Evolutionary conservation across 352 stramenopile genomes (phyloP).

Genomic region (Globisporangium nunn): DNA sequence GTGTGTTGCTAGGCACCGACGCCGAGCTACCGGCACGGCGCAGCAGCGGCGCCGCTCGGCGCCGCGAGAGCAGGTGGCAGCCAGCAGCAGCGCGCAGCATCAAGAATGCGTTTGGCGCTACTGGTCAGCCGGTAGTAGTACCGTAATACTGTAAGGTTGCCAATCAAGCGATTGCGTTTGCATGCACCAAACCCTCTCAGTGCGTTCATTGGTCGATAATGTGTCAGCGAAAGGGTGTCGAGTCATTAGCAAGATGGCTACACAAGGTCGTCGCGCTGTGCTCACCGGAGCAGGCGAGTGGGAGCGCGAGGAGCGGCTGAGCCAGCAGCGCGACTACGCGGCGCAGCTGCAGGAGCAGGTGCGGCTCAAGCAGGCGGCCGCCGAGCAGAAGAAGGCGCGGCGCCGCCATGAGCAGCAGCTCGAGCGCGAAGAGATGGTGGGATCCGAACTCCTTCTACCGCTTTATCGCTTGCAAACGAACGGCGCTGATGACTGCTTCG

Average conservation of each 20-base stretch:
- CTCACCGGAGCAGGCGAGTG: conserved; percentile 30
- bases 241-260: conserved; percentile 5
- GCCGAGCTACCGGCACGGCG: conserved; percentile 1
- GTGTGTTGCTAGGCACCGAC: background rate
- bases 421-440: conserved; percentile 38
- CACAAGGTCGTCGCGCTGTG: conserved; percentile 21
- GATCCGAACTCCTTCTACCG: no score
- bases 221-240: background rate
- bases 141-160: no score
- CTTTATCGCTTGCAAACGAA: no score
- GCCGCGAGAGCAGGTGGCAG: background rate
- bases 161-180: no score
- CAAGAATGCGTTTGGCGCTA: no score
- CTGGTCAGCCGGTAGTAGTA: no score
- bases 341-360: conserved; percentile 63
- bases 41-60: background rate
- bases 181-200: no score
- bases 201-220: background rate
- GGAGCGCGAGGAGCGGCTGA: conserved; percentile 43
- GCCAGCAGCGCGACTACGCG: conserved; percentile 57
- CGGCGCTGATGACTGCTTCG: background rate
- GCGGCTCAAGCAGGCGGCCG: conserved; percentile 36
- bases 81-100: background rate
- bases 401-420: conserved; percentile 38
- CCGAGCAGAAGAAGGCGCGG: conserved; percentile 32